Conservation (phyloP, 805 yeast species). For the Teunomyces funiuensis region DNA sequence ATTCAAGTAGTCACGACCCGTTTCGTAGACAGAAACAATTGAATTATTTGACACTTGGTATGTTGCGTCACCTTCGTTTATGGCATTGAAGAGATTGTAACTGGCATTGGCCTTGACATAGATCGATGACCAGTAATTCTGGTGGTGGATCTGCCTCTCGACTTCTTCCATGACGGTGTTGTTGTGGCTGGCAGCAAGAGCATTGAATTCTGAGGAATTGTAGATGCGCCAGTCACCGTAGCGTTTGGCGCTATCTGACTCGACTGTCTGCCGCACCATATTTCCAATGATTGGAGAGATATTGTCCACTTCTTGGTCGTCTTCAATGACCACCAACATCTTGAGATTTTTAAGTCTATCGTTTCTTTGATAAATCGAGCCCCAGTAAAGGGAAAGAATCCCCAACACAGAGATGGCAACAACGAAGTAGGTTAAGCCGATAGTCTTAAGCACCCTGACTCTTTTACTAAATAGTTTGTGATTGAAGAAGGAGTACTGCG, state of each 20-base stretch:
- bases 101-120: conserved; percentile 28
- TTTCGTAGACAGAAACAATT: conserved; percentile 51
- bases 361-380: conserved; percentile 32
- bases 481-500: conserved; percentile 33
- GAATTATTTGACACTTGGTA: conserved; percentile 29
- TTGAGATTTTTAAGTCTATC: conserved; percentile 29
- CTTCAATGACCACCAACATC: conserved; percentile 40
- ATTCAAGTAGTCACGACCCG: conserved; percentile 61
- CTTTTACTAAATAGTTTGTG: conserved; percentile 22
- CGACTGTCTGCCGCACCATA: conserved; percentile 13
- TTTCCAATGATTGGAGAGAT: conserved; percentile 30
- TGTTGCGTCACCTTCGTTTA: conserved; percentile 31
- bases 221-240: conserved; percentile 25
- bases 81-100: conserved; percentile 35
- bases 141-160: conserved; percentile 22
- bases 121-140: conserved; percentile 31
- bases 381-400: conserved; percentile 43
- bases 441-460: conserved; percentile 15
- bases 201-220: conserved; percentile 27
- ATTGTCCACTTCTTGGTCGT: conserved; percentile 21
- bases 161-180: conserved; percentile 19
- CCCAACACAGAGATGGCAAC: conserved; percentile 27
- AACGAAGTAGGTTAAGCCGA: conserved; percentile 21
- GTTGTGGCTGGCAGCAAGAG: conserved; percentile 23
- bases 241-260: conserved; percentile 17